phyloP scores from a whole-genome alignment of 176 grass and related monocot species.

The Metroxylon sagu region DNA sequence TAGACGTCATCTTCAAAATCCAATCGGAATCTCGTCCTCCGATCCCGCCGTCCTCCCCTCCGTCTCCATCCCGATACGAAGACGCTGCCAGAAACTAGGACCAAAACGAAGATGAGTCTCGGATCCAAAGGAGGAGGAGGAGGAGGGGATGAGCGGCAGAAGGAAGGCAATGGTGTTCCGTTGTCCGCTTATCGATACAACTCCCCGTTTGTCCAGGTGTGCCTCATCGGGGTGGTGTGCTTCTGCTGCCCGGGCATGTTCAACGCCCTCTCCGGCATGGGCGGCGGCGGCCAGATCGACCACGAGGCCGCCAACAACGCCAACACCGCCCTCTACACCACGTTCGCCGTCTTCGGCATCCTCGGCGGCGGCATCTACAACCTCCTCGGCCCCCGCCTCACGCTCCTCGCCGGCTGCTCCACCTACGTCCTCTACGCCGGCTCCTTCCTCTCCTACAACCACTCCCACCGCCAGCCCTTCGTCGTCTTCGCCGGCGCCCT shows the following conservation, averaged over 20 bases:
- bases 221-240: slow-evolving; percentile 67
- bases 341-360: slow-evolving; percentile 70
- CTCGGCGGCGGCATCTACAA: slow-evolving; percentile 78
- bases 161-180: too few relatives aligned
- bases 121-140: too few relatives aligned
- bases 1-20: too few relatives aligned
- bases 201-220: slow-evolving; percentile 76
- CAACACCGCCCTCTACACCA: slow-evolving; percentile 86
- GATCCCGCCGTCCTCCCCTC: too few relatives aligned
- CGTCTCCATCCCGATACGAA: too few relatives aligned
- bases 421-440: slow-evolving; percentile 80
- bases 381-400: slow-evolving; percentile 69
- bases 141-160: too few relatives aligned
- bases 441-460: slow-evolving; percentile 96
- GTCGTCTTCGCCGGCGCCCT: slow-evolving; percentile 49
- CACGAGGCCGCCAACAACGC: slow-evolving; percentile 63
- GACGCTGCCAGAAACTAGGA: too few relatives aligned
- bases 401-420: slow-evolving; percentile 49
- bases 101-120: too few relatives aligned
- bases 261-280: slow-evolving; percentile 90
- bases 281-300: slow-evolving; percentile 82
- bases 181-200: slow-evolving; percentile 32
- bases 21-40: too few relatives aligned
- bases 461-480: slow-evolving; percentile 41
- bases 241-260: slow-evolving; percentile 99